Percentiles rank a stretch among this genome's conserved stretches.
These are phyloP conservation scores for Microascus cirrosus DNA, from an alignment of 2,329 filamentous ascomycete genomes.

Conservation along the genomic window DNA sequence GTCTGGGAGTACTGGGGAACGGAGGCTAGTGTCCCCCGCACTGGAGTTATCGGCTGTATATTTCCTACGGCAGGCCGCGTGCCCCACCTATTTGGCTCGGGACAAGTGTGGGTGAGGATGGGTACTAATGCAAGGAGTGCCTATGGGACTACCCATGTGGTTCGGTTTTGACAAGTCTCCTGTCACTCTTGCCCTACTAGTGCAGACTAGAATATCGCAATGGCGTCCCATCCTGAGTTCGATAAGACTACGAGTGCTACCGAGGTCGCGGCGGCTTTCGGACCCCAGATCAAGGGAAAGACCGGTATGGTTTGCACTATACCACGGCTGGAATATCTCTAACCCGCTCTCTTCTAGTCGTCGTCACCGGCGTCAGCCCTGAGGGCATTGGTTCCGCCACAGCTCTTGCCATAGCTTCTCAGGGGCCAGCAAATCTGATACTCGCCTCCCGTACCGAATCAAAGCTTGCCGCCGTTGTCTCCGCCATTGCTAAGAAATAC, in stretches of 20 bases:
- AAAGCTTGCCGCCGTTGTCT: slow-evolving; percentile 19
- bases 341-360: slow-evolving; percentile 12
- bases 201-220: background rate
- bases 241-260: slow-evolving; percentile 11
- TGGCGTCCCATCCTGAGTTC: slow-evolving; percentile 3
- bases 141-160: background rate
- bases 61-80: background rate
- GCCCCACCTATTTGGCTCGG: background rate
- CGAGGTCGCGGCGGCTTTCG: slow-evolving; percentile 16
- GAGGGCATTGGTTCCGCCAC: slow-evolving; percentile 25
- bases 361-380: slow-evolving; percentile 30
- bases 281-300: slow-evolving; percentile 21
- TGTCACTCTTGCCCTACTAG: background rate
- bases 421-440: slow-evolving; percentile 27
- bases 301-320: slow-evolving; percentile 6
- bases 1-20: background rate
- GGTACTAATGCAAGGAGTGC: background rate
- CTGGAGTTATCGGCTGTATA: background rate
- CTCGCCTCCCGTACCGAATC: slow-evolving; percentile 29
- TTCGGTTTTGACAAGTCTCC: background rate
- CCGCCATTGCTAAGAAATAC: slow-evolving; percentile 2
- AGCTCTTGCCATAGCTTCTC: slow-evolving; percentile 23
- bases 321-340: background rate
- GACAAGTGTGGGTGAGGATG: background rate
- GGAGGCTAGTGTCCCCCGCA: background rate